phyloP scores from a whole-genome alignment of 148 eudicot species.

The Cornus kousa region DNA sequence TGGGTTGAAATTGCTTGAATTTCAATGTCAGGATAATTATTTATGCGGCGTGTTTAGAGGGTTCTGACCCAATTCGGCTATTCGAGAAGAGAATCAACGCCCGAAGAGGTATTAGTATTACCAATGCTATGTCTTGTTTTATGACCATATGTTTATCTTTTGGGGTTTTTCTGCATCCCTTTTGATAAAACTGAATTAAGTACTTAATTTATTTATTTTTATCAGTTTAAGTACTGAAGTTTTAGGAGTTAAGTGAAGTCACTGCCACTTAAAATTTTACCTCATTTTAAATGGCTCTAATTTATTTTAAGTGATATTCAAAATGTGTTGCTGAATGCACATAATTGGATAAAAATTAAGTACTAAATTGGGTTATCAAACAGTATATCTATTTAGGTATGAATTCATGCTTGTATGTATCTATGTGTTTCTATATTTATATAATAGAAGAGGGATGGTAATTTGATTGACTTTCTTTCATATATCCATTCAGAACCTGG shows the following conservation, averaged over 20 bases:
- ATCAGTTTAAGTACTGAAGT: too few relatives aligned
- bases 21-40: slow-evolving; percentile 45
- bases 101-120: slow-evolving; percentile 44
- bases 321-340: too few relatives aligned
- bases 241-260: too few relatives aligned
- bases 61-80: slow-evolving; percentile 78
- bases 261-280: too few relatives aligned
- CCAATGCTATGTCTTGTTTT: neutral
- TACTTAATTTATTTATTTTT: too few relatives aligned
- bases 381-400: too few relatives aligned
- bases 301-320: too few relatives aligned
- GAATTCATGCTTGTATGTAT: neutral
- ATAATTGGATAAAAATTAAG: too few relatives aligned
- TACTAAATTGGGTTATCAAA: too few relatives aligned
- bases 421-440: neutral
- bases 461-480: neutral
- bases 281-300: too few relatives aligned
- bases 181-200: too few relatives aligned
- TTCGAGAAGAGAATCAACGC: slow-evolving; percentile 74
- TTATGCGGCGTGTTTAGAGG: slow-evolving; percentile 82
- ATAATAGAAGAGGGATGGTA: neutral
- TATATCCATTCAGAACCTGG: slow-evolving; percentile 43
- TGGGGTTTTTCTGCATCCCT: neutral
- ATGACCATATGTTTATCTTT: neutral
- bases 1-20: slow-evolving; percentile 3